Evolutionary conservation across 305 asterid genomes (phyloP).

Genomic region (Solanum hybrid): DNA sequence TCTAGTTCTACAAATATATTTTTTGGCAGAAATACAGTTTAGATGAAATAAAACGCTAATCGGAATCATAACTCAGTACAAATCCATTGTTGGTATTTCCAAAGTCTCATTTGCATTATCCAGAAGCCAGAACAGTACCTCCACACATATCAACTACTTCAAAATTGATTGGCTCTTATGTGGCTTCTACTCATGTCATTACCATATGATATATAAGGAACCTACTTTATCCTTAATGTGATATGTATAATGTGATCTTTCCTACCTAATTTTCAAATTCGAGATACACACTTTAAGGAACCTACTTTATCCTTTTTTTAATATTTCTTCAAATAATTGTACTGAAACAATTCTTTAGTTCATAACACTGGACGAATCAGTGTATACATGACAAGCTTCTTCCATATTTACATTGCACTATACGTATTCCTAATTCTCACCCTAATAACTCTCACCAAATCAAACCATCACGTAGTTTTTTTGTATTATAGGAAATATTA

Average conservation of each 20-base stretch:
- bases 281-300: neutral
- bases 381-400: neutral
- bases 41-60: neutral
- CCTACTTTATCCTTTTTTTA: neutral
- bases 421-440: neutral
- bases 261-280: neutral
- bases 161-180: neutral
- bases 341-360: neutral
- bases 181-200: neutral
- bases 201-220: neutral
- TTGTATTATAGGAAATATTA: neutral
- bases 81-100: neutral
- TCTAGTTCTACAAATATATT: neutral
- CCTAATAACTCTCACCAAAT: neutral
- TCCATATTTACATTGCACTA: neutral
- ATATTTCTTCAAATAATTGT: neutral
- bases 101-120: neutral
- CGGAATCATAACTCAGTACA: neutral
- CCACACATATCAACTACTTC: neutral
- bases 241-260: neutral
- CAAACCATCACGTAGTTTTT: neutral
- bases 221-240: neutral
- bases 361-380: neutral
- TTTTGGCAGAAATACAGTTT: neutral
- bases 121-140: neutral